Conservation (phyloP, 1,284 basidiomycete genomes). For the Taiwanofungus camphoratus region DNA sequence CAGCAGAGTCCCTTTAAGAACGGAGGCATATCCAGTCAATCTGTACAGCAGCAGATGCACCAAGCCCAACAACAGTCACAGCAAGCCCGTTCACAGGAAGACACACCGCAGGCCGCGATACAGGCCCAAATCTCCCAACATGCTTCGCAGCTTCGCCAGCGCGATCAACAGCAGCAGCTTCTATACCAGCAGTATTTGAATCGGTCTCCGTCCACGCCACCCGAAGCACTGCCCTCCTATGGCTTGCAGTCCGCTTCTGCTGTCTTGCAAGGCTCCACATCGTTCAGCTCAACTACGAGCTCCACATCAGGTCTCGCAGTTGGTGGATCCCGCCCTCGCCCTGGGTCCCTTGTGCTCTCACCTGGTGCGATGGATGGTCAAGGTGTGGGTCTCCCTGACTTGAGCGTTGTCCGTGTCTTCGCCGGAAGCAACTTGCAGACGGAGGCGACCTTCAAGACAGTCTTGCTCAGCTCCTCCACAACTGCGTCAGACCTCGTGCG, state of each 20-base stretch:
- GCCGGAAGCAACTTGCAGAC: constrained; percentile 85
- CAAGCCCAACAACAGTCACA: constrained; percentile 19
- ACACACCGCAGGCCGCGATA: constrained; percentile 9
- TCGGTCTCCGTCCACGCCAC: constrained; percentile 69
- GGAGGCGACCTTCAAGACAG: constrained; percentile 97
- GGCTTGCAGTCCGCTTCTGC: constrained; percentile 61
- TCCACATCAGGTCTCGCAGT: constrained; percentile 40
- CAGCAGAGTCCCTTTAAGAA: constrained; percentile 22
- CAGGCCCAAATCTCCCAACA: constrained; percentile 33
- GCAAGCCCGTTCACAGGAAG: constrained; percentile 8
- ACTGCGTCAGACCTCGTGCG: constrained; percentile 79
- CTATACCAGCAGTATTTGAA: constrained; percentile 86
- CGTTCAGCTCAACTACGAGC: constrained; percentile 33
- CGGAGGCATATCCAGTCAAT: constrained; percentile 30
- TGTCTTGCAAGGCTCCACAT: constrained; percentile 41
- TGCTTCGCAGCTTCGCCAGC: constrained; percentile 71
- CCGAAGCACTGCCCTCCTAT: constrained; percentile 65
- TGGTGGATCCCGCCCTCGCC: constrained; percentile 44
- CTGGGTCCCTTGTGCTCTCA: constrained; percentile 68
- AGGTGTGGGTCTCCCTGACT: constrained; percentile 68
- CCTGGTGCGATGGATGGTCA: constrained; percentile 53
- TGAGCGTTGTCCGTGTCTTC: constrained; percentile 93
- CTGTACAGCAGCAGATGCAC: constrained; percentile 24
- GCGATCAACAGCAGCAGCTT: constrained; percentile 84
- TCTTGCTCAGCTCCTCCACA: constrained; percentile 84